Base-by-base conservation (phyloP, 2,329 filamentous ascomycete species). In the Scedosporium apiospermum region DNA sequence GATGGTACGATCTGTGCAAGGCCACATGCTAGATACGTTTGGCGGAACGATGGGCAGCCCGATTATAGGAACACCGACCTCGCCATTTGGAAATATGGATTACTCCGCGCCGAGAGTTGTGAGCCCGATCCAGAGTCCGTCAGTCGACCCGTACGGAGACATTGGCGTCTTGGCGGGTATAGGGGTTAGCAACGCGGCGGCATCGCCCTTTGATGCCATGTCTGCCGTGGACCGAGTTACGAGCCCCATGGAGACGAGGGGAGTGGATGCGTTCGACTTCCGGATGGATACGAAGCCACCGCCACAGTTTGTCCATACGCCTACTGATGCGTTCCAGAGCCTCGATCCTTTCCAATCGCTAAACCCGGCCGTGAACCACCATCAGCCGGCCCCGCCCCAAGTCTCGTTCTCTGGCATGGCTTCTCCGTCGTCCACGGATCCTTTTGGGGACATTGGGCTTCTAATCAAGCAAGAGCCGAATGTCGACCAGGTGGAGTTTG, bases 1-100 rank as follows among this genome's bases (percentile, higher is more conserved):
- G 27, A 23, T 38, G 10, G 44, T 53, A 16, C 59, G 59, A 18
- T 38, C 46, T 18, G 41, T 55, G 46, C 60, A 55, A 27, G 51
- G 51, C 51, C 51, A 61, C 34, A 57, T 55, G 30, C 55, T 61
- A 18, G 60, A 57, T 34, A 55, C 30, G 14, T 61, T 61, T 27
- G 59, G 58, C 16, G 58, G 38, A 16, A 10, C 59, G 5, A 27
- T 42, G 34, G 61, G 21, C 16, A 62, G 61, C 41, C 61, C 61
- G 21, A 58, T 62, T 5, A 16, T 58, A 9, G 61, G 44, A 16
- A 58, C 61, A 12, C 53, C 55, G 23, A 58, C 55, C n/a, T 62
- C 61, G n/a, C 61, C 61, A 3, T 62, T 58, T 57, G 61, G 53
- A n/a, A 58, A 34, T 14, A 49, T 62, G 14, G 61, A 62, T 53